These are phyloP conservation scores for Infundibulicybe gibba DNA, from an alignment of 768 basidiomycete genomes.

Conservation along the genomic window DNA sequence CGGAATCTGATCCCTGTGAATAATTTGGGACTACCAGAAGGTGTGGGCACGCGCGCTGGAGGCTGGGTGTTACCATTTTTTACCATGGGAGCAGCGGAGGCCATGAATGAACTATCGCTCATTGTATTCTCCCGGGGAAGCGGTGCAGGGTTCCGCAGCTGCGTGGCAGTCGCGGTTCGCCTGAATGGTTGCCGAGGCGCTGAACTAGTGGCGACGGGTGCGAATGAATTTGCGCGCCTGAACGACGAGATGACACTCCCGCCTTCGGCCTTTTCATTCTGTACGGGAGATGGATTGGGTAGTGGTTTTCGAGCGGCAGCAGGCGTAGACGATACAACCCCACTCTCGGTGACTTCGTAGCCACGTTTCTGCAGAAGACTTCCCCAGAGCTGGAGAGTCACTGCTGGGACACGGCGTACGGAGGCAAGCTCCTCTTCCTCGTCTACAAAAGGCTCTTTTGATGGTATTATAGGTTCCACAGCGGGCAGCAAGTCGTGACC, in stretches of 20 bases:
- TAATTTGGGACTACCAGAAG: slow-evolving; percentile 20
- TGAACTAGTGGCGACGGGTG: slow-evolving; percentile 26
- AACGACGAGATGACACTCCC: slow-evolving; percentile 56
- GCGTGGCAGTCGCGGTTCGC: slow-evolving; percentile 20
- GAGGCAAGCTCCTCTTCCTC: slow-evolving; percentile 58
- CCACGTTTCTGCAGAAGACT: slow-evolving; percentile 65
- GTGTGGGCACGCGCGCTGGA: no score
- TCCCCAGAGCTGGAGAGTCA: slow-evolving; percentile 69
- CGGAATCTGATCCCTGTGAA: slow-evolving; percentile 58
- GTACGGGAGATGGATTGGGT: slow-evolving; percentile 12
- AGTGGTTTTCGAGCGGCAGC: slow-evolving; percentile 6
- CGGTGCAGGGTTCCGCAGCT: slow-evolving; percentile 11
- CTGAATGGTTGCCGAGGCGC: slow-evolving; percentile 41
- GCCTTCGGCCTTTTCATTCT: slow-evolving; percentile 8
- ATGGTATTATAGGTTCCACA: slow-evolving; percentile 11
- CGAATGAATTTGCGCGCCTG: slow-evolving; percentile 64
- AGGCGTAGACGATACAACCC: slow-evolving; percentile 39
- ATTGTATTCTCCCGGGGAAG: slow-evolving; percentile 5
- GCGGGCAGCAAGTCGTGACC: not conserved
- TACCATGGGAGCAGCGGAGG: not conserved
- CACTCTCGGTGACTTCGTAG: slow-evolving; percentile 55
- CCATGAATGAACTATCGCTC: slow-evolving; percentile 16
- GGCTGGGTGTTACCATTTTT: no score
- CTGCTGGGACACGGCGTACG: slow-evolving; percentile 54
- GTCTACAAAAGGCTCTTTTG: slow-evolving; percentile 16